These are phyloP conservation scores for Dendrocalamus sinicus DNA, from an alignment of 176 grass and related monocot genomes.

Conservation along the genomic window DNA sequence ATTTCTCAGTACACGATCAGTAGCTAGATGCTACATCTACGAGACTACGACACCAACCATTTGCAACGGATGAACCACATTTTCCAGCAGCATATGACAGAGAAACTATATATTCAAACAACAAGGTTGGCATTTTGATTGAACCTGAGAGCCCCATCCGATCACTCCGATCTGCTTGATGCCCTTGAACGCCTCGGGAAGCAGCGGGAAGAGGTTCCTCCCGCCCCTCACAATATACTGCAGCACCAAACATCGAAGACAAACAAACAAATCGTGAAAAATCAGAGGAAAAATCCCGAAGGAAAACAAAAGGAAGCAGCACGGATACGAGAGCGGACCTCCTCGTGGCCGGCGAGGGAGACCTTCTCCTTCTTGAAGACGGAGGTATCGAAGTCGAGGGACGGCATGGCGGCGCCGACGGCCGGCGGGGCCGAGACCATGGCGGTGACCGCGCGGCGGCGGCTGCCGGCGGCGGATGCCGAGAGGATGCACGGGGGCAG, in stretches of 20 bases:
- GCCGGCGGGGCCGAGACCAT: conserved; percentile 54
- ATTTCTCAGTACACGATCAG: neutral
- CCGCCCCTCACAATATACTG: conserved; percentile 92
- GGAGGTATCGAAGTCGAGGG: conserved; percentile 76
- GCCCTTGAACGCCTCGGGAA: conserved; percentile 85
- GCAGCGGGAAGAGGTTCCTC: conserved; percentile 82
- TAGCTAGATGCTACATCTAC: neutral
- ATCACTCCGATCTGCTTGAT: conserved; percentile 91
- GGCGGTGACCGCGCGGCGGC: conserved; percentile 47
- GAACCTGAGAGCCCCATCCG: conserved; percentile 91
- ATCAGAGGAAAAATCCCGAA: neutral
- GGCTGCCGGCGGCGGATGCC: conserved; percentile 16
- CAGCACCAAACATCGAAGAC: neutral
- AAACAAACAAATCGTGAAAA: neutral
- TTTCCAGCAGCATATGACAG: neutral
- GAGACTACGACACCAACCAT: neutral
- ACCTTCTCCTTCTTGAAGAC: conserved; percentile 96
- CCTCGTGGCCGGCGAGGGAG: conserved; percentile 84
- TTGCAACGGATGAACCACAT: neutral
- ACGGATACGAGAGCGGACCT: conserved; percentile 39
- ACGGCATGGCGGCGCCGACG: conserved; percentile 50
- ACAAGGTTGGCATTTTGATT: neutral
- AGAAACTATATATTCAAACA: neutral
- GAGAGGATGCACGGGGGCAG: conserved; percentile 7
- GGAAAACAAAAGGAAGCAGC: neutral